A percentile compares a stretch with the other conserved stretches of the same genome.
These are phyloP conservation scores for Coprinopsis sp. DNA, from an alignment of 768 basidiomycete species.

Conservation along the genomic window DNA sequence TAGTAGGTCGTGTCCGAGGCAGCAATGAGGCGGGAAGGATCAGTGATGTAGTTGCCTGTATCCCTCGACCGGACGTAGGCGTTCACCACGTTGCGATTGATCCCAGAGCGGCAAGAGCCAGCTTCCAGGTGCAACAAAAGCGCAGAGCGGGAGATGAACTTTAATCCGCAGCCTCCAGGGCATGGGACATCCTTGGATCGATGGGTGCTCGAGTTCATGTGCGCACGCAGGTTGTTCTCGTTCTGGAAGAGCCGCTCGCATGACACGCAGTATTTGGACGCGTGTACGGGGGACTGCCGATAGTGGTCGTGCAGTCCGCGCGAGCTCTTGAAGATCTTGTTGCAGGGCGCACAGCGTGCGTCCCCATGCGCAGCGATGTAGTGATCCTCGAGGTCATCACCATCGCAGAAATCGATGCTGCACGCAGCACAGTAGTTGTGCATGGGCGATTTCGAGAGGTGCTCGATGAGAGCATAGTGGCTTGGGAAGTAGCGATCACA, in stretches of 20 bases:
- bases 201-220: conserved; percentile 53
- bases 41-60: conserved; percentile 45
- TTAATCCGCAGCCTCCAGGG: conserved; percentile 38
- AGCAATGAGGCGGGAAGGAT: conserved; percentile 48
- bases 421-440: conserved; percentile 52
- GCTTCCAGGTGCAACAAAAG: conserved; percentile 61
- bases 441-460: conserved; percentile 40
- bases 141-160: conserved; percentile 51
- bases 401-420: conserved; percentile 30
- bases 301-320: conserved; percentile 40
- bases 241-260: conserved; percentile 41
- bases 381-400: conserved; percentile 32
- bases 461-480: conserved; percentile 34
- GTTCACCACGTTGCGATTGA: conserved; percentile 38
- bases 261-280: conserved; percentile 32
- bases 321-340: conserved; percentile 33
- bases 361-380: conserved; percentile 32
- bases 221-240: conserved; percentile 24
- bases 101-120: conserved; percentile 50
- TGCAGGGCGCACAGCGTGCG: conserved; percentile 40
- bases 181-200: conserved; percentile 30
- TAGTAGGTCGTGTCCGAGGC: conserved; percentile 21
- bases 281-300: conserved; percentile 32
- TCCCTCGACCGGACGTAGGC: conserved; percentile 40
- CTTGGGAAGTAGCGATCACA: conserved; percentile 14